Evolutionary conservation across 768 basidiomycete species (phyloP).

Genomic region (Tylopilus sp.): DNA sequence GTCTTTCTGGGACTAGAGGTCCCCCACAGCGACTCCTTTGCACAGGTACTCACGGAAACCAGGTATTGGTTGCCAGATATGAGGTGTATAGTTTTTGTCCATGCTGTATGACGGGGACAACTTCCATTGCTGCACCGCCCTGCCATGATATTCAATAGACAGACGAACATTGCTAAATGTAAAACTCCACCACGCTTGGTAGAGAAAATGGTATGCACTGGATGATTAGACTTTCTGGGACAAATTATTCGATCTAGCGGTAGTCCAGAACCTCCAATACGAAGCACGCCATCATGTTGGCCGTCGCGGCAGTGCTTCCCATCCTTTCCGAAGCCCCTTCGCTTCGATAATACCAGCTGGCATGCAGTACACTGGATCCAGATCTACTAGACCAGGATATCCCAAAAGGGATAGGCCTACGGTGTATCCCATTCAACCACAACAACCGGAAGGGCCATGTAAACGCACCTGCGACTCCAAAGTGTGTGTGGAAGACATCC

Average conservation of each 20-base stretch:
- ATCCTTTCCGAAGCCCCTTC: constrained; percentile 61
- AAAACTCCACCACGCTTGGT: background rate
- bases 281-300: constrained; percentile 11
- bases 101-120: background rate
- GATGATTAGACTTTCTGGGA: background rate
- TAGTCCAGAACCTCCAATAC: constrained; percentile 1
- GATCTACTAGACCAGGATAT: constrained; percentile 75
- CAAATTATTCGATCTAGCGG: constrained; percentile 6
- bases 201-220: background rate
- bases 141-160: background rate
- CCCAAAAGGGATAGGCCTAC: constrained; percentile 81
- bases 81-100: background rate
- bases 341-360: constrained; percentile 70
- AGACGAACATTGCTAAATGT: constrained; percentile 1
- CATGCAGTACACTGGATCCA: constrained; percentile 98
- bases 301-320: constrained; percentile 31
- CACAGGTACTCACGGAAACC: constrained; percentile 12
- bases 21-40: constrained; percentile 5
- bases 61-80: constrained; percentile 1
- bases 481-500: constrained; percentile 96
- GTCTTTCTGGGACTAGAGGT: background rate
- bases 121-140: constrained; percentile 21
- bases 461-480: constrained; percentile 77
- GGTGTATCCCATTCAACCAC: background rate
- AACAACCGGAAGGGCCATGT: background rate